Evolutionary conservation across 768 basidiomycete genomes (phyloP).

Genomic region (Mycena rebaudengoi): DNA sequence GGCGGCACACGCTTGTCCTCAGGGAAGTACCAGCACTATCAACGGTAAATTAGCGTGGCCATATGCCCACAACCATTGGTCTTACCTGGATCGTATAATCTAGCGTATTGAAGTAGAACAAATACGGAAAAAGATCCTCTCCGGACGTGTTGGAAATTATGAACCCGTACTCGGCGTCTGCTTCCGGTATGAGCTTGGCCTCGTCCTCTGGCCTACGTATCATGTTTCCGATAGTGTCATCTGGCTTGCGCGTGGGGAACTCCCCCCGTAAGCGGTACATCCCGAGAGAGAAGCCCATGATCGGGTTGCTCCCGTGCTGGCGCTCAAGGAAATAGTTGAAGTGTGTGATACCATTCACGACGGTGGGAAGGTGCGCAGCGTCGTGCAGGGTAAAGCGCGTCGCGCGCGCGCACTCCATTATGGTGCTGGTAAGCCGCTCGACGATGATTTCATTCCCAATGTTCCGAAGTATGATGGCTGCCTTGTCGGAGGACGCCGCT

Average conservation of each 20-base stretch:
- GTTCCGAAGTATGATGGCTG: no score
- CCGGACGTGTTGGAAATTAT: neutral
- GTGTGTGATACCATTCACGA: neutral
- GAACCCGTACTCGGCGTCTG: neutral
- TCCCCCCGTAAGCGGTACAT: neutral
- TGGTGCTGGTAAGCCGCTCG: neutral
- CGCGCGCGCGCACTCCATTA: neutral
- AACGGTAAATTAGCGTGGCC: neutral
- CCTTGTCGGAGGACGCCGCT: no score
- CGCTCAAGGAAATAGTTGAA: conserved; percentile 10
- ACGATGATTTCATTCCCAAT: neutral
- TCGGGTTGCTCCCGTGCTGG: neutral
- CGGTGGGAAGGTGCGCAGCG: neutral
- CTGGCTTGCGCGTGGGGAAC: neutral
- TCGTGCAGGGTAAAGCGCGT: neutral
- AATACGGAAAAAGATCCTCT: neutral
- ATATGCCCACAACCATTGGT: neutral
- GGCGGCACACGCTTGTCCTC: neutral
- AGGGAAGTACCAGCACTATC: neutral
- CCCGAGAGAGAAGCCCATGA: neutral
- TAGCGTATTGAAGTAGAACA: conserved; percentile 3
- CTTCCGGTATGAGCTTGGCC: neutral
- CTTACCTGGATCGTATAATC: neutral
- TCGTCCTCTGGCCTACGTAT: neutral
- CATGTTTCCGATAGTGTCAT: no score